Percentiles rank a stretch among this genome's conserved stretches.
Conservation (phyloP, 805 yeast genomes). For the Cyberlindnera samutprakarnensis region DNA sequence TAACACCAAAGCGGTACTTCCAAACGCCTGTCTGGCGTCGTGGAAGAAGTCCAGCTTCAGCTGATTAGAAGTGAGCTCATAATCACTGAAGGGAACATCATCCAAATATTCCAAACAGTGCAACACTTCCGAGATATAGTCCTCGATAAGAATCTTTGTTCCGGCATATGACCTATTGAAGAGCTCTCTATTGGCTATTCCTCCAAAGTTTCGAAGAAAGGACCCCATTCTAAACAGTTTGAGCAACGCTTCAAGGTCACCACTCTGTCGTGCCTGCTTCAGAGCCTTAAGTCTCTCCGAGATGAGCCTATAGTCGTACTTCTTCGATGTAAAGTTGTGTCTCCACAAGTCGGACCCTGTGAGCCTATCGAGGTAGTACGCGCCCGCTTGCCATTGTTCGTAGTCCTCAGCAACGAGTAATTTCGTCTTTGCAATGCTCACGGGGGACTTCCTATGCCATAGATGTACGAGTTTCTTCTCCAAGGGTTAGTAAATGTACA, state of each 20-base stretch:
- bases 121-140: constrained; percentile 71
- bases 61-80: constrained; percentile 34
- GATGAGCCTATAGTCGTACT: constrained; percentile 80
- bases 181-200: constrained; percentile 70
- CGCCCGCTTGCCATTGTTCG: constrained; percentile 62
- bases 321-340: constrained; percentile 70
- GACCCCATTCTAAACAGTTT: constrained; percentile 71
- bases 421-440: constrained; percentile 40
- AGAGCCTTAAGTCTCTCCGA: constrained; percentile 63
- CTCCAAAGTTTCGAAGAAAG: constrained; percentile 83
- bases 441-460: constrained; percentile 31
- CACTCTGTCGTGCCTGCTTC: constrained; percentile 47
- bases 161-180: constrained; percentile 83
- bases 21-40: constrained; percentile 81
- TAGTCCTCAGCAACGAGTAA: constrained; percentile 47
- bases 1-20: constrained; percentile 81
- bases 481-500: constrained; percentile 13
- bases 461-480: constrained; percentile 13
- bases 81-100: constrained; percentile 22
- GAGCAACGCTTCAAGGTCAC: constrained; percentile 50
- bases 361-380: constrained; percentile 40
- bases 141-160: constrained; percentile 83
- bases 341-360: constrained; percentile 63
- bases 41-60: constrained; percentile 69
- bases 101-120: constrained; percentile 57